Evolutionary conservation across 177 flowering plant species (phyloP), one percentile per base, ranked within the genome.

Genomic region (Vitis hybrid): DNA sequence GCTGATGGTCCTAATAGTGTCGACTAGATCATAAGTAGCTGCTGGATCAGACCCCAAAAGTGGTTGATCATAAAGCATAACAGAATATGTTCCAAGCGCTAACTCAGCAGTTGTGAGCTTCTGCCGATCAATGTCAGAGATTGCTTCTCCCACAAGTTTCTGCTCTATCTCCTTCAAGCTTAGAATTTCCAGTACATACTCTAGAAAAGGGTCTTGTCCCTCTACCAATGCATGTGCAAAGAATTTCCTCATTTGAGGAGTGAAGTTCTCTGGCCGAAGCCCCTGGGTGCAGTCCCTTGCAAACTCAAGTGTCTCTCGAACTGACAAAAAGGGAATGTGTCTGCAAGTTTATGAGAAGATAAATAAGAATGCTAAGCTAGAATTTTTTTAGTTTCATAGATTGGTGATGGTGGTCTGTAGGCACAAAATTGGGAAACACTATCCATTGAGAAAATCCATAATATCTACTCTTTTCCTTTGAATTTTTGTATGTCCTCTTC

Each of bases 281-380:
- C 82, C 79, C 67, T 79, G 82, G 1, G 77, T 79, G 62, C 82
- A 76, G 19, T 79, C 79, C 73, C 77, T 73, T 64, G 75, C 82
- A 68, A 79, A 79, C 72, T 79, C 77, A 13, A 79, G 73, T 1
- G 79, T 79, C 66, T 76, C 79, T 14, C 74, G 67, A 51, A 75
- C 76, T 19, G 81, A 75, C 62, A 75, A 61, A 60, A 72, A 72
- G 10, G 75, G 81, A 64, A 78, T 64, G 56, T 78, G 78, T 56
- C 80, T 77, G 76, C 52, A 67, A 67, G 50, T 17, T 64, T 49
- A 26, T 2, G 14, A 52, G 40, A 5, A 26, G 30, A 26, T 26
- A 6, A 26, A 62, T 62, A 32, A 32, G 26, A 40, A 15, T 62
- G 30, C 19, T 13, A 40, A 62, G 45, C 21, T 14, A 40, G 52